Evolutionary conservation across 371 early-diverging fungal genomes (phyloP).

Genomic region (Mucor racemosus): DNA sequence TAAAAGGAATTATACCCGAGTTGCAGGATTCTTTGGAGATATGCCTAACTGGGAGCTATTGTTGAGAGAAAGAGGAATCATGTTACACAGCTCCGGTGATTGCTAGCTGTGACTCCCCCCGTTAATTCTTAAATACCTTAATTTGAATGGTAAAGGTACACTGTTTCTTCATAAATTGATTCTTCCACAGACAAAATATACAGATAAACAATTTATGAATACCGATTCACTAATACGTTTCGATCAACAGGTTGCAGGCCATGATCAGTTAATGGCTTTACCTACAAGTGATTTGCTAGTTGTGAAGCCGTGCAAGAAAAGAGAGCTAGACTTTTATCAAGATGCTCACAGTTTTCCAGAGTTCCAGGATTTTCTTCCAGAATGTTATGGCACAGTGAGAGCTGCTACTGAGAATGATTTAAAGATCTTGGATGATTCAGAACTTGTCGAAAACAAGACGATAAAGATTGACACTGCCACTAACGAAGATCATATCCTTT

Average conservation of each 20-base stretch:
- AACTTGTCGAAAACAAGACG: constrained; percentile 11
- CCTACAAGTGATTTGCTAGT: constrained; percentile 60
- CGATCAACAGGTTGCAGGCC: constrained; percentile 74
- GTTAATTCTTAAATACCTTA: background rate
- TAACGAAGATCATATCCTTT: constrained; percentile 54
- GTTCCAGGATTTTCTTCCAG: constrained; percentile 67
- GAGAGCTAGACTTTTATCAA: constrained; percentile 73
- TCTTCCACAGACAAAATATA: too few species aligned
- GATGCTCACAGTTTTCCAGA: constrained; percentile 53
- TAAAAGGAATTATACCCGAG: background rate
- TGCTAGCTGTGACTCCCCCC: background rate
- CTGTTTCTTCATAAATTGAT: background rate
- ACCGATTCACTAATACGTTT: constrained; percentile 31
- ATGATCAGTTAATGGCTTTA: constrained; percentile 58
- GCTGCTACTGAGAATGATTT: constrained; percentile 44
- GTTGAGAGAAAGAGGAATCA: background rate
- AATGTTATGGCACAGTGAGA: constrained; percentile 69
- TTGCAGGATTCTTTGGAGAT: background rate
- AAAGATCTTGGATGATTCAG: constrained; percentile 24
- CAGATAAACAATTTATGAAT: background rate
- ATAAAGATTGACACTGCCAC: constrained; percentile 11
- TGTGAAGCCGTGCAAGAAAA: constrained; percentile 64
- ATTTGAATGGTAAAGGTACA: background rate
- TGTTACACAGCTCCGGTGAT: background rate
- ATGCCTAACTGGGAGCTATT: too few species aligned